Conservation (phyloP, 306 rosid genomes). For the Sphenostylis stenocarpa region DNA sequence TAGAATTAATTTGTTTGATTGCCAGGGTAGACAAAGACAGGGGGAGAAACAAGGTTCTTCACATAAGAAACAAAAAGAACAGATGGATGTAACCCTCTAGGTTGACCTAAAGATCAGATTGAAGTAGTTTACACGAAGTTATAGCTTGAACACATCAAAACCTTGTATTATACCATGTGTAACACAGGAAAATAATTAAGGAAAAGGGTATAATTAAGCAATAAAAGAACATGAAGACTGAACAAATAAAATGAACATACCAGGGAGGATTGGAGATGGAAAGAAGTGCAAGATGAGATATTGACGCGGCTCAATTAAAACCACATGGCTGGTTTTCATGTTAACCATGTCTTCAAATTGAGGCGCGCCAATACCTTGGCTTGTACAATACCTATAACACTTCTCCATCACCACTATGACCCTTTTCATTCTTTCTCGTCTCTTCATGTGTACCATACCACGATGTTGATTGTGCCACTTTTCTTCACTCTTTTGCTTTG, state of each 20-base stretch:
- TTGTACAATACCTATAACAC: conserved; percentile 28
- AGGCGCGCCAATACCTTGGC: conserved; percentile 73
- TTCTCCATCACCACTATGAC: conserved; percentile 33
- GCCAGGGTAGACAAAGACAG: conserved; percentile 3
- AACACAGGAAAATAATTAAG: background rate
- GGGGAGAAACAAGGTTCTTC: background rate
- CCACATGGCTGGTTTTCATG: conserved; percentile 39
- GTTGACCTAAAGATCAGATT: background rate
- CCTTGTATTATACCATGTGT: background rate
- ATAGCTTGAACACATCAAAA: background rate
- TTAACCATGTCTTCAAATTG: conserved; percentile 70
- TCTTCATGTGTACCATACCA: background rate
- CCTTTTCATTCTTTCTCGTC: background rate
- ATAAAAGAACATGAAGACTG: background rate
- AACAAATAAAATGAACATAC: conserved; percentile 24
- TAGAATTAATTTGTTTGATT: background rate
- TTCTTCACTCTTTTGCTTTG: background rate
- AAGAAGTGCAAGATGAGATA: conserved; percentile 62
- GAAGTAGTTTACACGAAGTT: background rate
- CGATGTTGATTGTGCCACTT: background rate
- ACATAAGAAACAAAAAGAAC: background rate
- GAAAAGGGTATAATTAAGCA: background rate
- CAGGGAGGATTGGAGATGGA: conserved; percentile 28
- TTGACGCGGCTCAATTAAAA: conserved; percentile 96
- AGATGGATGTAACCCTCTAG: background rate